Base-by-base conservation (phyloP, 2,329 filamentous ascomycete species). In the Zarea fungicola region DNA sequence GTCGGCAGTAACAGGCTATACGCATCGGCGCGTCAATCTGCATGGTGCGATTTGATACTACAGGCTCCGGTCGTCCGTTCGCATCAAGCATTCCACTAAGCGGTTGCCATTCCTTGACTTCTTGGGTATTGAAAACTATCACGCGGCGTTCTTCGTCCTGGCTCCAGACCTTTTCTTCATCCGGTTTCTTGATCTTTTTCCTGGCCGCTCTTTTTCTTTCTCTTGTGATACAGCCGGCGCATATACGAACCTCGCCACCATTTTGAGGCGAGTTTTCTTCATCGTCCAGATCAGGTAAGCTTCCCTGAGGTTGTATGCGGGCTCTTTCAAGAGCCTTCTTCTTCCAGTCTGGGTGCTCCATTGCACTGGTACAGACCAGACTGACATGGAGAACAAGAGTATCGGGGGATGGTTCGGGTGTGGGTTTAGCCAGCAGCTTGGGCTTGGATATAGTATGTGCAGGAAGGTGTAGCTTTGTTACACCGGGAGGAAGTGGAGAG, bases 1-100 rank as follows among this genome's bases (percentile, higher is more conserved):
- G 92, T 18, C 92, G 83, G 68, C 92, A 97, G 68, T 97, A 99
- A 65, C 92, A 99, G 21, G 91, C 89, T 60, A 99, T 96, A 9
- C 92, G 85, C 91, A 97, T 96, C 0, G 89, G 90, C 2, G 89
- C 82, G 56, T 91, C 85, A 19, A 95, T 83, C 60, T 89, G 85
- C 72, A 89, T 82, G 6, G 85, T 80, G 43, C 81, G 82, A 43
- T 75, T 73, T 37, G 67, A 73, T 52, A 69, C 62, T 23, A 74
- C 66, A n/a, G 73, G 67, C 50, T 77, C 72, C 42, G 67, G 66
- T 19, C 67, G 65, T 32, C 71, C 72, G 52, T 52, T 70, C 60
- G 54, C 66, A 34, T 63, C 69, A 60, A 71, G 59, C 60, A 79
- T 72, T 60, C 75, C 70, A 60, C 76, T 75, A 37, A 79, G 74